Base-by-base conservation (phyloP, 2,329 filamentous ascomycete species). In the Microdochium trichocladiopsis region DNA sequence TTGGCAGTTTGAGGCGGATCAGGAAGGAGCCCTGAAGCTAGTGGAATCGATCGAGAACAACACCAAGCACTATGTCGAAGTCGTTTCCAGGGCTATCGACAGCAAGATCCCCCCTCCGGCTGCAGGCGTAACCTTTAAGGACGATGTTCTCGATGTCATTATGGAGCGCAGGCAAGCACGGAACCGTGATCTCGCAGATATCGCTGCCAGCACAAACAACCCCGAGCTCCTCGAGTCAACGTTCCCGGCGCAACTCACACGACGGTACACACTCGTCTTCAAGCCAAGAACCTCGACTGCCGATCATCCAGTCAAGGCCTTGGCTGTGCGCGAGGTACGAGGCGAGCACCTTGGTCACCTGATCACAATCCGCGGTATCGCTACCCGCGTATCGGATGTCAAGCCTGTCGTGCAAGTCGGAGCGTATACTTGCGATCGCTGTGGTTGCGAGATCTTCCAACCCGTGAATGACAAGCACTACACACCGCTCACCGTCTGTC, bases 401-500 rank as follows among this genome's bases (percentile, higher is more conserved):
- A 99, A 99, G 76, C 94, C 94, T 36, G 85, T 94, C 11, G 89
- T 97, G n/a, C 88, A 93, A 66, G 95, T 99, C 65, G 96, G 95
- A 68, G 94, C 94, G 36, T 99, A 99, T 71, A 94, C 92, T 51
- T 99, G 94, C 72, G 94, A 99, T 69, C 86, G 90, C 56, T 99
- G 94, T 64, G 94, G 94, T 53, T 92, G 88, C 66, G 94, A 99
- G 71, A 93, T 99, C 63, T 99, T 97, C 79, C 94, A 99, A 72
- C 93, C 95, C 3, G 82, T 99, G 62, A 90, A 83, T 53, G 87
- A 91, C 52, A 96, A 92, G 71, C 89, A 95, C 60, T 99, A 91
- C 65, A 87, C 89, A 2, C 94, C 94, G 2, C 76, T 99, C 56
- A 82, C 86, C 1, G 83, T 90, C 65, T 99, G 94, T 67, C 87